Conservation (phyloP, 495 filamentous ascomycete species). For the Hypoxylon crocopeplum region DNA sequence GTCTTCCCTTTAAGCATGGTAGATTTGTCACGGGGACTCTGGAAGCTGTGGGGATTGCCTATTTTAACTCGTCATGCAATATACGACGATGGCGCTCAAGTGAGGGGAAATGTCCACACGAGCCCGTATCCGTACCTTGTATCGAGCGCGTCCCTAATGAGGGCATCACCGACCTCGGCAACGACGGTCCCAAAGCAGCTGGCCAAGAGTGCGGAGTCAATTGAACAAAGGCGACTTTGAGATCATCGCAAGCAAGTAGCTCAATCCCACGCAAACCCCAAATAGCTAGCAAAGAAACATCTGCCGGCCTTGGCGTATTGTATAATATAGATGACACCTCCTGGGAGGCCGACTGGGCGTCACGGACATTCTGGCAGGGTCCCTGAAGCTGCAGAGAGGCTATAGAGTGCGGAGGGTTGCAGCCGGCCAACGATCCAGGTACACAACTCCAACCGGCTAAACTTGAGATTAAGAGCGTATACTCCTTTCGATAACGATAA, state of each 20-base stretch:
- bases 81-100: constrained; percentile 15
- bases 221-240: background rate
- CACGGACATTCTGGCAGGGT: constrained; percentile 16
- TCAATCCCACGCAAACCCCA: constrained; percentile 21
- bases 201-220: constrained; percentile 30
- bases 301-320: constrained; percentile 43
- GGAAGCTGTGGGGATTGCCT: constrained; percentile 19
- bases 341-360: constrained; percentile 26
- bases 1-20: constrained; percentile 1
- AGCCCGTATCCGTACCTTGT: constrained; percentile 11
- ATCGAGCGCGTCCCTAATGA: constrained; percentile 4
- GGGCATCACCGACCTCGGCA: constrained; percentile 23
- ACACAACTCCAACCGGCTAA: constrained; percentile 28
- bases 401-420: constrained; percentile 36
- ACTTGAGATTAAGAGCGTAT: constrained; percentile 32
- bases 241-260: constrained; percentile 13
- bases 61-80: constrained; percentile 26
- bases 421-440: constrained; percentile 32
- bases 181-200: background rate
- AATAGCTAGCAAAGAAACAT: constrained; percentile 30
- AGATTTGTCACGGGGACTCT: constrained; percentile 22
- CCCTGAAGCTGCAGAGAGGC: constrained; percentile 19
- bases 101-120: constrained; percentile 30
- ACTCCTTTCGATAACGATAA: constrained; percentile 37
- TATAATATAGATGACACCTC: constrained; percentile 39